phyloP scores from a whole-genome alignment of 495 filamentous ascomycete genomes.

The Delitschia confertaspora region DNA sequence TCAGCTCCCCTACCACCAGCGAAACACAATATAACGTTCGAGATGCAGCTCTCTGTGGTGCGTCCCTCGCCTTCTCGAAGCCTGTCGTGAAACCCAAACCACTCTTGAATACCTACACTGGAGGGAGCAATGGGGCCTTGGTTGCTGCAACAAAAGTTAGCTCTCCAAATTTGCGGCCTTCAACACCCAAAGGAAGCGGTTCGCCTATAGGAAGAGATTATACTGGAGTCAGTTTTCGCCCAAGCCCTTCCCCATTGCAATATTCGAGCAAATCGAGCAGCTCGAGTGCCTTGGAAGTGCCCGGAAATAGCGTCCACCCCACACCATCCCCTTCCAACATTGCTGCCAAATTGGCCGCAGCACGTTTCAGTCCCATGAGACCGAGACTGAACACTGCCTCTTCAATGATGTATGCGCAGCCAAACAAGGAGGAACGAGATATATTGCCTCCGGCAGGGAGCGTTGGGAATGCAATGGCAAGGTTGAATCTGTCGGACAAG shows the following conservation, averaged over 20 bases:
- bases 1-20: constrained; percentile 9
- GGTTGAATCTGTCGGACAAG: constrained; percentile 9
- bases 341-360: constrained; percentile 27
- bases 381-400: background rate
- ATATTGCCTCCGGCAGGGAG: constrained; percentile 21
- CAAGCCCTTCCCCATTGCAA: constrained; percentile 13
- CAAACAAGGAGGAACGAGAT: constrained; percentile 14
- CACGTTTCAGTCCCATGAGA: constrained; percentile 22
- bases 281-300: constrained; percentile 23
- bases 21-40: constrained; percentile 28
- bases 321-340: constrained; percentile 28
- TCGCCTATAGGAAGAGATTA: constrained; percentile 14
- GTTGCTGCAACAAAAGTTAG: constrained; percentile 26
- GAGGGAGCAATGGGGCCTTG: constrained; percentile 22
- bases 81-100: constrained; percentile 24
- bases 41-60: constrained; percentile 28
- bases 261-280: constrained; percentile 16
- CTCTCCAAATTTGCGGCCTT: constrained; percentile 6
- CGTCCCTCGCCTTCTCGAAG: constrained; percentile 28
- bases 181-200: constrained; percentile 1
- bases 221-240: constrained; percentile 21
- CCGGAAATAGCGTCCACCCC: constrained; percentile 7
- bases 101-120: constrained; percentile 20
- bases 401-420: background rate
- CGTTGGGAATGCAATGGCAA: constrained; percentile 17